Percentiles rank a stretch among this genome's conserved stretches.
Evolutionary conservation across 257 asterid species (phyloP).

Genomic region (Plantago ovata): DNA sequence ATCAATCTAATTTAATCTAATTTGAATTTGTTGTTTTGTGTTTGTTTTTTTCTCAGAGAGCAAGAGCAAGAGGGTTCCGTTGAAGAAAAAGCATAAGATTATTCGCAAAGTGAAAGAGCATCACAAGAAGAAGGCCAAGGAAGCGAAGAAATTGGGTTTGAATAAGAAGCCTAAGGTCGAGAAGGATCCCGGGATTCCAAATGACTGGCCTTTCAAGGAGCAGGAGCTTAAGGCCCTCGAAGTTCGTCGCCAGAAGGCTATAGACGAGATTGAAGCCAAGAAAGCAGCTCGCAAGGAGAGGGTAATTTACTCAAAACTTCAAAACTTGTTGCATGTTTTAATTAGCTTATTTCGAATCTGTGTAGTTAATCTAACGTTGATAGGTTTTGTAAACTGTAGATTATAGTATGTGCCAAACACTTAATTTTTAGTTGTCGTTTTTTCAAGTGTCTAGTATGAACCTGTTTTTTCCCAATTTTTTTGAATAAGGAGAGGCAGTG

Average conservation of each 20-base stretch:
- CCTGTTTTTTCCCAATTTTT: too few species aligned
- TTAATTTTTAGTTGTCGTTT: too few species aligned
- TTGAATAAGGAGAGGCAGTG: too few species aligned
- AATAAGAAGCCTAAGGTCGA: constrained; percentile 58
- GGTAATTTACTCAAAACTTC: constrained; percentile 40
- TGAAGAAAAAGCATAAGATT: constrained; percentile 83
- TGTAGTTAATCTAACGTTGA: too few species aligned
- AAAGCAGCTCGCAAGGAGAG: constrained; percentile 93
- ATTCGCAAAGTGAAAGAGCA: constrained; percentile 84
- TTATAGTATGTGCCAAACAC: too few species aligned
- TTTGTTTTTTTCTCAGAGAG: constrained; percentile 50
- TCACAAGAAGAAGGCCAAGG: constrained; percentile 85
- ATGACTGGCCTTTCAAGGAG: constrained; percentile 94
- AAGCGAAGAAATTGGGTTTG: constrained; percentile 69
- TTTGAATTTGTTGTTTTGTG: not conserved
- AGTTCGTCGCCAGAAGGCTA: constrained; percentile 64
- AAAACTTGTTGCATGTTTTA: not conserved
- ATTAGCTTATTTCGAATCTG: not conserved
- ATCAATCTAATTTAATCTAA: too few species aligned
- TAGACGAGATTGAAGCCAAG: constrained; percentile 74
- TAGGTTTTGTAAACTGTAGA: too few species aligned
- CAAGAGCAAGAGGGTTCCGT: constrained; percentile 81
- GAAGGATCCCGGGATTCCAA: constrained; percentile 93
- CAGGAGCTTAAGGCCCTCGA: constrained; percentile 92
- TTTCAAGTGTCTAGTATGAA: too few species aligned